A percentile compares a stretch with the other conserved stretches of the same genome.
Evolutionary conservation across 306 rosid genomes (phyloP).

Genomic region (Pachyrhizus erosus): DNA sequence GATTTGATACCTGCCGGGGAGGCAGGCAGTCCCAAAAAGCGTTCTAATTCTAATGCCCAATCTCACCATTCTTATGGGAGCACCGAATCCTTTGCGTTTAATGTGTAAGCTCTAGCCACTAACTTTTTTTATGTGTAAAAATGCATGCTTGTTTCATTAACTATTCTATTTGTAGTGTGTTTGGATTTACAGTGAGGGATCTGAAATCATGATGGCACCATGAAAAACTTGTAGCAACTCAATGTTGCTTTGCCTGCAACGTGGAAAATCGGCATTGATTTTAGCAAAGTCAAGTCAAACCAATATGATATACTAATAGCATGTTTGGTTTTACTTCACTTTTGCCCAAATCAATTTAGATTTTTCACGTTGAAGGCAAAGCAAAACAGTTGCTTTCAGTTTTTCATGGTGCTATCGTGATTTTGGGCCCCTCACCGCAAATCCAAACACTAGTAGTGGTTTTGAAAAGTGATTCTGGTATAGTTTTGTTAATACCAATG

Average conservation of each 20-base stretch:
- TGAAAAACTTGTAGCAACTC: not conserved
- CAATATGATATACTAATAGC: not conserved
- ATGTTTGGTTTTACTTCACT: not conserved
- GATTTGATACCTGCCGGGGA: not conserved
- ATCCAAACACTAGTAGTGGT: not conserved
- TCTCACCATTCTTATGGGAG: constrained; percentile 60
- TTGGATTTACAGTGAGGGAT: not conserved
- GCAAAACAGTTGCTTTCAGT: not conserved
- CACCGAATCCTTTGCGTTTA: constrained; percentile 76
- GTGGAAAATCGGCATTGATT: not conserved
- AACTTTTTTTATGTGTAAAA: not conserved
- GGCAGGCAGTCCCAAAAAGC: not conserved
- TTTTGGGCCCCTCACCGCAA: not conserved
- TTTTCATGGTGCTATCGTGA: not conserved
- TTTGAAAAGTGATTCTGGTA: not conserved
- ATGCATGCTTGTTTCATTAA: not conserved
- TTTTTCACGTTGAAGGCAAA: not conserved
- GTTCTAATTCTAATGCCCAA: constrained; percentile 9
- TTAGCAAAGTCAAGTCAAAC: not conserved
- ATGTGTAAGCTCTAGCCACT: constrained; percentile 55
- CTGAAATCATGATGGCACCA: not conserved
- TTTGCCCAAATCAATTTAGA: not conserved
- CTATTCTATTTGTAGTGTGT: not conserved
- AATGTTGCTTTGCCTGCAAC: not conserved
- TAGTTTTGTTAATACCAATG: not conserved